Percentiles rank a stretch among this genome's conserved stretches.
Evolutionary conservation across 1,284 basidiomycete species (phyloP).

Genomic region (Kwoniella shivajii): DNA sequence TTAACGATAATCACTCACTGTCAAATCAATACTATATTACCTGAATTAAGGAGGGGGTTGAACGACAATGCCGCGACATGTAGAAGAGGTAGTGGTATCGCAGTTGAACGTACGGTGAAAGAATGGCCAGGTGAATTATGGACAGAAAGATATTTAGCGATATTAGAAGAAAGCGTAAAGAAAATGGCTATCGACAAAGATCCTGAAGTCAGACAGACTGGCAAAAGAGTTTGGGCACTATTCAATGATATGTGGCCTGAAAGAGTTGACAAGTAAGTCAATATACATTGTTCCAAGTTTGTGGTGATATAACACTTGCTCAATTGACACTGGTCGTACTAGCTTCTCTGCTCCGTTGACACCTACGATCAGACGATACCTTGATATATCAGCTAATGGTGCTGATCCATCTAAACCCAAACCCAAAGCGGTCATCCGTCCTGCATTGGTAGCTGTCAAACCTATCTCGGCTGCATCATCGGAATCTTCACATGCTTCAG

Average conservation of each 20-base stretch:
- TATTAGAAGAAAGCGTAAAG: constrained; percentile 54
- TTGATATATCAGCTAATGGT: constrained; percentile 43
- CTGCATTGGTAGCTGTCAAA: not conserved
- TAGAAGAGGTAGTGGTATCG: constrained; percentile 40
- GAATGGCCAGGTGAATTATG: constrained; percentile 46
- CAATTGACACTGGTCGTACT: constrained; percentile 12
- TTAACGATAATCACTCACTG: constrained; percentile 56
- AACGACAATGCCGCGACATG: constrained; percentile 54
- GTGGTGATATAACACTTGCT: not conserved
- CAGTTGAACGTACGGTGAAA: constrained; percentile 33
- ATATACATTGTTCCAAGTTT: not conserved
- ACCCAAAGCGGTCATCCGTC: constrained; percentile 10
- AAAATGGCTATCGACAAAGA: constrained; percentile 56
- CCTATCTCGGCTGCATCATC: constrained; percentile 15
- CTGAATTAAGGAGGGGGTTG: constrained; percentile 49
- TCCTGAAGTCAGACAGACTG: constrained; percentile 55
- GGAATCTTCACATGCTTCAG: constrained; percentile 5
- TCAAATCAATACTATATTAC: constrained; percentile 45
- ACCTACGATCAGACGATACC: constrained; percentile 55
- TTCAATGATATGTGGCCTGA: constrained; percentile 56
- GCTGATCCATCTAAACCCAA: constrained; percentile 19
- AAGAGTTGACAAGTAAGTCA: constrained; percentile 53
- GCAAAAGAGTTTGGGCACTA: constrained; percentile 53
- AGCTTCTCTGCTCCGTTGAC: constrained; percentile 57
- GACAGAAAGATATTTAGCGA: constrained; percentile 37